These are phyloP conservation scores for Malassezia vespertilionis DNA, from an alignment of 1,284 basidiomycete species.

Conservation along the genomic window DNA sequence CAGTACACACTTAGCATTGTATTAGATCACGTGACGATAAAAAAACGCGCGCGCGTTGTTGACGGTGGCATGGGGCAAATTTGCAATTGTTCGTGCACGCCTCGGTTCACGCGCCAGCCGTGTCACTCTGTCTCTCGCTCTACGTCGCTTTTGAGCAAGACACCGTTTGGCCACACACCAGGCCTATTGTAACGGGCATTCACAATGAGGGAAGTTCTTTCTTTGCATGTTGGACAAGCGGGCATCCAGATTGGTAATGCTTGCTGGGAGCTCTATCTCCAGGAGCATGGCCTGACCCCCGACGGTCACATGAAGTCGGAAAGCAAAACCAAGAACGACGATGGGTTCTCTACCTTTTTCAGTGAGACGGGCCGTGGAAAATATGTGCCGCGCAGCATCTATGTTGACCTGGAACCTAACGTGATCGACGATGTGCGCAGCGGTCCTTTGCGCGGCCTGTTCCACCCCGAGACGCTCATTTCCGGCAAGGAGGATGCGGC, in stretches of 20 bases:
- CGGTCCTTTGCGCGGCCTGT: slow-evolving; percentile 83
- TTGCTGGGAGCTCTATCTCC: slow-evolving; percentile 82
- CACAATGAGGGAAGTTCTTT: slow-evolving; percentile 60
- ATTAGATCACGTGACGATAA: slow-evolving; percentile 14
- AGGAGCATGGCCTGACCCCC: slow-evolving; percentile 76
- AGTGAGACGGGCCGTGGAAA: slow-evolving; percentile 51
- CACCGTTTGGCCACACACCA: too few relatives aligned
- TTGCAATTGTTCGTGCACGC: slow-evolving; percentile 3
- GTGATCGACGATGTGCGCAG: slow-evolving; percentile 92
- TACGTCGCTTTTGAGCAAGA: slow-evolving; percentile 40
- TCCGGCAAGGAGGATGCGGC: slow-evolving; percentile 99
- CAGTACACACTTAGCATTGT: background rate
- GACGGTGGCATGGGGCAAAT: background rate
- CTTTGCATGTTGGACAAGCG: slow-evolving; percentile 85
- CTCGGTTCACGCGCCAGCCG: background rate
- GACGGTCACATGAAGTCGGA: slow-evolving; percentile 51
- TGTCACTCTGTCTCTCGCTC: slow-evolving; percentile 22
- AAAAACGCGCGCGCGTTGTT: slow-evolving; percentile 1
- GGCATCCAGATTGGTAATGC: slow-evolving; percentile 62
- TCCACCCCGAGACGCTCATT: slow-evolving; percentile 98
- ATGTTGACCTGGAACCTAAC: slow-evolving; percentile 88
- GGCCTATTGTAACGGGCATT: too few relatives aligned
- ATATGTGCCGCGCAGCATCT: slow-evolving; percentile 93
- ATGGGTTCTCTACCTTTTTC: slow-evolving; percentile 85
- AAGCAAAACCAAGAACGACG: slow-evolving; percentile 64